Base-by-base conservation (phyloP, 805 yeast genomes). In the Candida nemodendra region DNA sequence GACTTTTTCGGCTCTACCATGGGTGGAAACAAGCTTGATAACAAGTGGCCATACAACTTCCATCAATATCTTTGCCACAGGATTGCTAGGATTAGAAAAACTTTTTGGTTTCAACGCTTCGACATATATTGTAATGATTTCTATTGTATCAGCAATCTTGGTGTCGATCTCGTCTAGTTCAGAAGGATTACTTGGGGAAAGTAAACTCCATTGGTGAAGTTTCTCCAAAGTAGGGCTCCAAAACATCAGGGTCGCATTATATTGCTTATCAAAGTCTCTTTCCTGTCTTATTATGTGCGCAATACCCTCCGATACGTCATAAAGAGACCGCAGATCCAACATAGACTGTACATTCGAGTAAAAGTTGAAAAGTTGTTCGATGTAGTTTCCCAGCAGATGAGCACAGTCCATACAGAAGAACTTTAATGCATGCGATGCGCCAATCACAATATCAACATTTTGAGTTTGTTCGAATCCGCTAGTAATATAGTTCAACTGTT, bases 351-450 rank as follows among this genome's bases (percentile, higher is more conserved):
- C 69, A 41, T 69, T 70, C 35, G 76, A 74, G 62, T 88, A 91
- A 43, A 93, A 79, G 46, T 76, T 71, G 50, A 81, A 79, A 39
- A 93, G 69, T 58, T 88, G 95, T 38, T 79, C 87, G 48, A 88
- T 66, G 57, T 75, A 86, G 32, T 74, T 73, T 14, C 79, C 74
- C 48, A 93, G 65, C 12, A 79, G 67, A 9, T 60, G 53, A 0
- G 90, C 75, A 54, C 99, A 93, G 62, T 95, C 99, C 54, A 86
- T 84, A 65, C 97, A 90, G 55, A 93, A 87, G 57, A 79, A 91
- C 90, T 88, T 87, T 53, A 93, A 71, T 0, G 99, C 95, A 61
- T 86, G 90, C 0, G 97, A 83, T 0, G 97, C 87, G 1, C 99
- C 97, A 18, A 83, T 76, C 17, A 83, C 69, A 21, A 86, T 83